These are phyloP conservation scores for Reutealis trisperma DNA, from an alignment of 345 rosid species.

Conservation along the genomic window DNA sequence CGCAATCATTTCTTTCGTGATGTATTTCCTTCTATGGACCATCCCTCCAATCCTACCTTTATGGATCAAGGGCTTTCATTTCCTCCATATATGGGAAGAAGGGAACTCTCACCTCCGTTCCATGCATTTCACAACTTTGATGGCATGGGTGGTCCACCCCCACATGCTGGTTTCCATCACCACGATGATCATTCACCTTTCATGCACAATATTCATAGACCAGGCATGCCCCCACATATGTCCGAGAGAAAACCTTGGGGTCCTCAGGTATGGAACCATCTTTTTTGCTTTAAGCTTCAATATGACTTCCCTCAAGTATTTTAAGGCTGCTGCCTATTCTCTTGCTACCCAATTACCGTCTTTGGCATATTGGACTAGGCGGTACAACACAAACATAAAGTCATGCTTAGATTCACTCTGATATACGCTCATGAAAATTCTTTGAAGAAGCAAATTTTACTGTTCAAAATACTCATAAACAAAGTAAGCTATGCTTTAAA, in stretches of 20 bases:
- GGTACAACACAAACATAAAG: too few relatives aligned
- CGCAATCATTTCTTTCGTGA: constrained; percentile 64
- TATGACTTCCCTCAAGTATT: not conserved
- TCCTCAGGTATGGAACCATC: constrained; percentile 49
- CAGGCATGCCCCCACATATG: constrained; percentile 52
- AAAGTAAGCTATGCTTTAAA: not conserved
- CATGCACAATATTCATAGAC: constrained; percentile 47
- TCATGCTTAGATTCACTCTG: too few relatives aligned
- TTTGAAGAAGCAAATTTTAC: not conserved
- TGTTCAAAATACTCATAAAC: not conserved
- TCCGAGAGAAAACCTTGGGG: constrained; percentile 71
- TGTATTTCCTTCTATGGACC: constrained; percentile 49
- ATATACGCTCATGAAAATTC: not conserved
- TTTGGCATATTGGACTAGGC: not conserved
- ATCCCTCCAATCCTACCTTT: constrained; percentile 50
- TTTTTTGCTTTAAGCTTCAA: not conserved
- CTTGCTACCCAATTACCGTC: not conserved
- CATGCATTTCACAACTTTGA: constrained; percentile 56
- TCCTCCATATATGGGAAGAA: constrained; percentile 57
- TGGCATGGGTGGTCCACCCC: constrained; percentile 55
- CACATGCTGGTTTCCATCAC: constrained; percentile 50
- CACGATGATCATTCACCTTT: constrained; percentile 56
- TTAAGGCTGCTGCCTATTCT: not conserved
- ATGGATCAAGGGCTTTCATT: constrained; percentile 57
- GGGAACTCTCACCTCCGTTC: constrained; percentile 66